Base-by-base conservation (phyloP, 805 yeast species). In the Starmerella floris region DNA sequence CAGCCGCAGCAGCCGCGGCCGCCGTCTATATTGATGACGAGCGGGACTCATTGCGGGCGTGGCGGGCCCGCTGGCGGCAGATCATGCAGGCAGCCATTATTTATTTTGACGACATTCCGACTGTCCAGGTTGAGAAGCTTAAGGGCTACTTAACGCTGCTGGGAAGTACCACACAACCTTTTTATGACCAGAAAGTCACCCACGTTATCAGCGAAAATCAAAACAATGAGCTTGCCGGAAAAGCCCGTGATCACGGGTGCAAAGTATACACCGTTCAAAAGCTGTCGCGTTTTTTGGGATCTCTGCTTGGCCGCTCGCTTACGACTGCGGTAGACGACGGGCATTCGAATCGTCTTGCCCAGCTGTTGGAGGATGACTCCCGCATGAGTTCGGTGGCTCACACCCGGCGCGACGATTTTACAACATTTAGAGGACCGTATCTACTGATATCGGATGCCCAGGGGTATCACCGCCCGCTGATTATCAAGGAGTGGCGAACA, bases 211-310 rank as follows among this genome's bases (percentile, higher is more conserved):
- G 91, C 13, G 66, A 58, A 11, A 73, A 77, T 56, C 48, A 53
- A 16, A 33, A 72, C 50, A 56, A 61, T 45, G 94, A 87, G 57
- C 75, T 83, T 8, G 71, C 84, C 51, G 66, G 72, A 41, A 70
- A 74, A 48, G 93, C 87, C 4, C 59, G 63, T 26, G 67, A 65
- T 38, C 69, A 68, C 40, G 75, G 74, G 46, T 72, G 80, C 59
- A 83, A 87, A 59, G 80, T 87, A 21, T 88, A 96, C 95, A 74
- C 79, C 31, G 77, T 74, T 54, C 94, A 83, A 43, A 88, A 87
- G 60, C 84, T 87, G 2, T 72, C 76, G 54, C 65, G 95, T 40
- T 87, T 87, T 55, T 68, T 85, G 59, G 72, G 59, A 23, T 49
- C 60, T 5, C 35, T 45, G 27, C 23, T 44, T 21, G 54, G 55